A percentile compares a stretch with the other conserved stretches of the same genome.
Evolutionary conservation across 495 filamentous ascomycete genomes (phyloP).

Genomic region (Tuber aestivum): DNA sequence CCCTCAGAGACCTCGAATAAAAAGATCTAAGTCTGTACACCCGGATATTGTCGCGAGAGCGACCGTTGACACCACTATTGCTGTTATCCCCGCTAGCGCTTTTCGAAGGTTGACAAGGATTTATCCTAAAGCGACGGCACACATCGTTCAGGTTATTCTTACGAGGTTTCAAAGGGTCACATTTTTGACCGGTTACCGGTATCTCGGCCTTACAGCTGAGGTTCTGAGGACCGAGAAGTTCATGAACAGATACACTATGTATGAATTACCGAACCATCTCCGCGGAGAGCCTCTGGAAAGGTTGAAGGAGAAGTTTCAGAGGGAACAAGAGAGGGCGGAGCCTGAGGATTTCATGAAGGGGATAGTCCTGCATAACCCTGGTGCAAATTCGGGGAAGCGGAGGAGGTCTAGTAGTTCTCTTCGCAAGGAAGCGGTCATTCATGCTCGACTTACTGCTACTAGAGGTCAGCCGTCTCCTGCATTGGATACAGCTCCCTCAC

Average conservation of each 20-base stretch:
- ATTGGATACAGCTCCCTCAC: conserved; percentile 37
- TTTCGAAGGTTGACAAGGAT: conserved; percentile 90
- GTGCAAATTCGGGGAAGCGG: conserved; percentile 54
- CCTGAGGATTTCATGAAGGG: conserved; percentile 84
- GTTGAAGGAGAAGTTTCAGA: conserved; percentile 86
- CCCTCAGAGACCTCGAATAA: conserved; percentile 46
- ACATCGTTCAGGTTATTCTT: conserved; percentile 95
- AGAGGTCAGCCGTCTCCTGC: conserved; percentile 40
- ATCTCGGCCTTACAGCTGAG: conserved; percentile 83
- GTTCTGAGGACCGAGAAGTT: conserved; percentile 84
- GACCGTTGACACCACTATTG: conserved; percentile 96
- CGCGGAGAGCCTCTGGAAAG: conserved; percentile 76
- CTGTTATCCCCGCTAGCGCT: conserved; percentile 92
- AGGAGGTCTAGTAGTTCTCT: conserved; percentile 67
- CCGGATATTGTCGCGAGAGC: conserved; percentile 94
- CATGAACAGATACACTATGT: conserved; percentile 85
- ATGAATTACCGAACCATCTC: conserved; percentile 86
- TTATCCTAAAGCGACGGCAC: conserved; percentile 91
- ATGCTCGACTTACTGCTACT: conserved; percentile 47
- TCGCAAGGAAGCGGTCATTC: conserved; percentile 73
- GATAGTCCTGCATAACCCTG: conserved; percentile 86
- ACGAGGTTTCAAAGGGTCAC: conserved; percentile 92
- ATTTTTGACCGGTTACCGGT: conserved; percentile 85
- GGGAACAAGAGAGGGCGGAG: conserved; percentile 76
- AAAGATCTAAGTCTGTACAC: conserved; percentile 70